Base-by-base conservation (phyloP, 768 basidiomycete genomes). In the Lentinula guzmanii region DNA sequence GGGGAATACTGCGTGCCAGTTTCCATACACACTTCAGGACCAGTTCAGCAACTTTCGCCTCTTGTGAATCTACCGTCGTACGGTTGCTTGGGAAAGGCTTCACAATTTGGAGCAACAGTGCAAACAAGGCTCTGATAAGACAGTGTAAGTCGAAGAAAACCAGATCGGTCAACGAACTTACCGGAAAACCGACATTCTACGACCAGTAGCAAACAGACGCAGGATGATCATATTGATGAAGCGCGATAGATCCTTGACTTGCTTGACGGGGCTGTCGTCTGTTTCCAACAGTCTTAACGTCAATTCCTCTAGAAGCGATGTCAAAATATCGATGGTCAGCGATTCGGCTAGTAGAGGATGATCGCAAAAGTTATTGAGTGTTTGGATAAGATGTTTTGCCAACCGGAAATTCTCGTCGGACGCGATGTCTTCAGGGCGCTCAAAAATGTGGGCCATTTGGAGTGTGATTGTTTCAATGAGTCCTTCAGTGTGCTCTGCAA, bases 151-250 rank as follows among this genome's bases (percentile, higher is more conserved):
- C 62, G 35, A 11, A 67, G 43, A 10, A 62, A 58, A 43, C 8
- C 33, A 5, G 3, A 39, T 54, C 33, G 62, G 55, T 45, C 16
- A 61, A 63, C 31, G 31, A 61, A 50, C 88, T 69, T 57, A 95
- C 95, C 91, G 82, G 76, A 96, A 96, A 59, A 95, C 89, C 0
- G 93, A 88, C 83, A 94, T 94, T 61, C 91, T 82, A 65, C 93
- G 81, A 15, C 91, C 90, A 9, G 93, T 94, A 37, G 93, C 90
- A 76, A 99, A 96, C 59, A 97, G 72, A 35, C 95, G 89, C 61
- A 99, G 78, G 63, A 98, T 90, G 61, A 98, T 95, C 92, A 98
- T 95, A 73, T 99, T 99, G 75, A 99, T 95, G 73, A 97, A 98
- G 54, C 92, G 86, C 5, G 94, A 95, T 61, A 98, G 70, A 70